Conservation (phyloP, 2,329 filamentous ascomycete genomes). For the Nakataea oryzae region DNA sequence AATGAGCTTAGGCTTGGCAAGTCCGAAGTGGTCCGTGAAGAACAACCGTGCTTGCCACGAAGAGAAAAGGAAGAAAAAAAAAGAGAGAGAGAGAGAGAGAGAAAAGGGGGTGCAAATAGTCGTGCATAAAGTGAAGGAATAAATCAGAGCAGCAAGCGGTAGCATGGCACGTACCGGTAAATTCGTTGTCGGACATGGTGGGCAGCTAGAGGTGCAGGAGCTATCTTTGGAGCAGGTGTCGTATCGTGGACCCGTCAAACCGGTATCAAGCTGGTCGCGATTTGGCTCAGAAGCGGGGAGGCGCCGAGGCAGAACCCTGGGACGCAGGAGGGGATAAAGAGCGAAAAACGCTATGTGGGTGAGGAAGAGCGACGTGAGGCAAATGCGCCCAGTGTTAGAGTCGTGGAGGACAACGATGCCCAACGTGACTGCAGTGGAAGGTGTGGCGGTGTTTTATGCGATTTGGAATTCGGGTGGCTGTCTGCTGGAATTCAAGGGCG, state of each 20-base stretch:
- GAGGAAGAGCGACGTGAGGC: neutral
- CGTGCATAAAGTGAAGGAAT: constrained; percentile 7
- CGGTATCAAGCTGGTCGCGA: neutral
- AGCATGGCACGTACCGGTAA: constrained; percentile 42
- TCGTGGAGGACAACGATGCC: neutral
- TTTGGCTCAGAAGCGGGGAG: neutral
- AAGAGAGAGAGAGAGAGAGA: no score
- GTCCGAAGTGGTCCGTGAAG: neutral
- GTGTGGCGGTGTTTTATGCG: neutral
- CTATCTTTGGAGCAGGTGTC: neutral
- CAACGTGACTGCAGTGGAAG: neutral
- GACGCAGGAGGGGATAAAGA: neutral
- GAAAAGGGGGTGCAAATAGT: no score
- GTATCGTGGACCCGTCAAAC: neutral
- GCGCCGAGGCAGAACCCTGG: neutral
- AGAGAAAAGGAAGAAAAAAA: neutral
- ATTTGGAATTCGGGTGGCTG: neutral
- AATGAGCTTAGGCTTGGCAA: neutral
- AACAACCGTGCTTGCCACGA: no score
- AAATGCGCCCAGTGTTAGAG: neutral
- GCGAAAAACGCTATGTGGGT: neutral
- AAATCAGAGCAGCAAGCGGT: constrained; percentile 17
- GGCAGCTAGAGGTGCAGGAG: neutral
- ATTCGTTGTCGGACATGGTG: constrained; percentile 56
- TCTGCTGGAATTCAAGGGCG: neutral